Evolutionary conservation across 2,329 filamentous ascomycete genomes (phyloP).

Genomic region (Coniochaeta sp.): DNA sequence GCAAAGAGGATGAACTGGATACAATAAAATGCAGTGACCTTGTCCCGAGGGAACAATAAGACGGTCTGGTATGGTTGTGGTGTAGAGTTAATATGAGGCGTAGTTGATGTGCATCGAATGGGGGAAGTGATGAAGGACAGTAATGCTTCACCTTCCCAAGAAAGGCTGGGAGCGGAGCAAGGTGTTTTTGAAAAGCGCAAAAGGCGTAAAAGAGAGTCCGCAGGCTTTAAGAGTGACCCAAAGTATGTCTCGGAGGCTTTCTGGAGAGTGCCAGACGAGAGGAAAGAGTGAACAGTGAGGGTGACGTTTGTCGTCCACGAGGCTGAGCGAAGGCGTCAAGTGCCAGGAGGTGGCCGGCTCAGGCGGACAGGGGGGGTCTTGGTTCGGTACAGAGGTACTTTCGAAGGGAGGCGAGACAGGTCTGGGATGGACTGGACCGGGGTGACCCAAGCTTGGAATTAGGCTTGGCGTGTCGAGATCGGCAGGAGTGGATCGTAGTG

Average conservation of each 20-base stretch:
- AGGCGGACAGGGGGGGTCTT: slow-evolving; percentile 1
- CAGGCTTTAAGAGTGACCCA: not conserved
- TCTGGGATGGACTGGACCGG: slow-evolving; percentile 1
- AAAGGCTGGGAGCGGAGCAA: not conserved
- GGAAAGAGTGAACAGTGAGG: not conserved
- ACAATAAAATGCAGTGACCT: not conserved
- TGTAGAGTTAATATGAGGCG: slow-evolving; percentile 4
- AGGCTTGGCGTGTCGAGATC: not conserved
- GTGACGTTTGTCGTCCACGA: slow-evolving; percentile 3
- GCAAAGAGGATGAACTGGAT: not conserved
- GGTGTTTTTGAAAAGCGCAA: not conserved
- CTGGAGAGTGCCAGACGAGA: no score
- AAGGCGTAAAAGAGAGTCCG: not conserved
- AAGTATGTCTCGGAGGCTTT: slow-evolving; percentile 3
- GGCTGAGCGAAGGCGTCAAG: slow-evolving; percentile 5
- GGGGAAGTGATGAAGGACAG: not conserved
- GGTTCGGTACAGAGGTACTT: not conserved
- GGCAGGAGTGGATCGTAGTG: not conserved
- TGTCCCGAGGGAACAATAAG: not conserved
- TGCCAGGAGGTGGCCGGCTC: slow-evolving; percentile 4
- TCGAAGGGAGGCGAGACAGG: slow-evolving; percentile 2
- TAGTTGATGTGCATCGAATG: slow-evolving; percentile 1
- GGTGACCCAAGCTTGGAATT: not conserved
- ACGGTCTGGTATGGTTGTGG: not conserved
- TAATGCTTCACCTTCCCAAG: not conserved